Conservation (phyloP, 129 eudicot species). For the Tagetes patula region DNA sequence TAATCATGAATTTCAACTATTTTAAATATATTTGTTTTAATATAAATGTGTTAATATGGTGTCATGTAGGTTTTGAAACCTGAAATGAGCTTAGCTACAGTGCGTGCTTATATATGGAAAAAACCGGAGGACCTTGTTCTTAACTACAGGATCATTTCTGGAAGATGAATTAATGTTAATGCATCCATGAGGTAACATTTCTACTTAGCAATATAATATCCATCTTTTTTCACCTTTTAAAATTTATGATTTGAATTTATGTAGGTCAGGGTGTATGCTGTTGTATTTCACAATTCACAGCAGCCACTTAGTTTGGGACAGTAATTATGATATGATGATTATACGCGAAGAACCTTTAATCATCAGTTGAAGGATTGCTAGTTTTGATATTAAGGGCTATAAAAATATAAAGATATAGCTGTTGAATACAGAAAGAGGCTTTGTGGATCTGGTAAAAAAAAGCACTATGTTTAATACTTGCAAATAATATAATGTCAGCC, state of each 20-base stretch:
- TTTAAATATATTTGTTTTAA: background rate
- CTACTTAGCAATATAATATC: slow-evolving; percentile 1
- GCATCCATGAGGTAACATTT: slow-evolving; percentile 27
- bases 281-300: background rate
- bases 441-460: slow-evolving; percentile 12
- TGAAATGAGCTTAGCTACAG: slow-evolving; percentile 98
- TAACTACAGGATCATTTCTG: slow-evolving; percentile 65
- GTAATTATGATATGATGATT: background rate
- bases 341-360: slow-evolving; percentile 12
- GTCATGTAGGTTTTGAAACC: slow-evolving; percentile 76
- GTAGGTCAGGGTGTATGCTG: slow-evolving; percentile 12
- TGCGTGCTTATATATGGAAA: slow-evolving; percentile 94
- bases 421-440: slow-evolving; percentile 16
- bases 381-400: slow-evolving; percentile 11
- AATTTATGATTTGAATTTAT: background rate
- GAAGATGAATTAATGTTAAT: slow-evolving; percentile 41
- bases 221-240: background rate
- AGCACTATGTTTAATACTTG: slow-evolving; percentile 16
- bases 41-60: slow-evolving; percentile 5
- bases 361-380: slow-evolving; percentile 19
- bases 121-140: slow-evolving; percentile 88
- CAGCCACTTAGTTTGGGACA: background rate
- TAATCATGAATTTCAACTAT: background rate
- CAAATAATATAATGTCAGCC: slow-evolving; percentile 13
- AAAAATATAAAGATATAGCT: background rate